These are phyloP conservation scores for Umbellularia californica DNA, from an alignment of 164 flowering plant species.

Conservation along the genomic window DNA sequence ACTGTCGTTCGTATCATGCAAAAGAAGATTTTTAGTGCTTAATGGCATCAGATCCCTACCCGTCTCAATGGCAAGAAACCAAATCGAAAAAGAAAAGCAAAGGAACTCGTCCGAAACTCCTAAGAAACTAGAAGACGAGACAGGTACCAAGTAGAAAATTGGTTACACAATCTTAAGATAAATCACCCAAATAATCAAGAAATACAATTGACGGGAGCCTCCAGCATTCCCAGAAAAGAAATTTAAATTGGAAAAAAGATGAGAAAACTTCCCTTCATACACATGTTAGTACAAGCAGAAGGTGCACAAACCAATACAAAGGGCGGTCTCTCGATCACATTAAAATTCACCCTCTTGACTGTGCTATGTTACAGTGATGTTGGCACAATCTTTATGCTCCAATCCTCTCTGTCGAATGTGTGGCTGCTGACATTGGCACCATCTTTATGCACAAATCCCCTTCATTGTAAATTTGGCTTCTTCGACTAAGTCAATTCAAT, in stretches of 20 bases:
- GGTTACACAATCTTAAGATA: no score
- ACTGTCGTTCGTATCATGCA: background rate
- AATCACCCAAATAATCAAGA: background rate
- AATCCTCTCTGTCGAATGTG: background rate
- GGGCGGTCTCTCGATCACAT: background rate
- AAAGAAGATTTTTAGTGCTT: background rate
- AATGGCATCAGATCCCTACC: background rate
- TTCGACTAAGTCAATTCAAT: background rate
- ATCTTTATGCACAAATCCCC: background rate
- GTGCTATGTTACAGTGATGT: background rate
- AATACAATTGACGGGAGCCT: background rate
- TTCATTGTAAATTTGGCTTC: background rate
- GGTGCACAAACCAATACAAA: background rate
- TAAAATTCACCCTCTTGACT: background rate
- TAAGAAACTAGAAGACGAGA: no score
- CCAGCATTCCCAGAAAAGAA: background rate
- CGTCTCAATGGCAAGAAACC: background rate
- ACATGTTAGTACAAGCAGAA: constrained; percentile 1
- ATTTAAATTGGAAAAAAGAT: background rate
- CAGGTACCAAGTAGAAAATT: no score
- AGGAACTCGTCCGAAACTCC: background rate
- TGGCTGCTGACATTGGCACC: background rate
- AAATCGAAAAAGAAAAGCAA: no score
- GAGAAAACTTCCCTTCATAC: background rate
- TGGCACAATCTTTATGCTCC: constrained; percentile 1